Conservation (phyloP, 495 filamentous ascomycete species). For the Penicillium roqueforti region DNA sequence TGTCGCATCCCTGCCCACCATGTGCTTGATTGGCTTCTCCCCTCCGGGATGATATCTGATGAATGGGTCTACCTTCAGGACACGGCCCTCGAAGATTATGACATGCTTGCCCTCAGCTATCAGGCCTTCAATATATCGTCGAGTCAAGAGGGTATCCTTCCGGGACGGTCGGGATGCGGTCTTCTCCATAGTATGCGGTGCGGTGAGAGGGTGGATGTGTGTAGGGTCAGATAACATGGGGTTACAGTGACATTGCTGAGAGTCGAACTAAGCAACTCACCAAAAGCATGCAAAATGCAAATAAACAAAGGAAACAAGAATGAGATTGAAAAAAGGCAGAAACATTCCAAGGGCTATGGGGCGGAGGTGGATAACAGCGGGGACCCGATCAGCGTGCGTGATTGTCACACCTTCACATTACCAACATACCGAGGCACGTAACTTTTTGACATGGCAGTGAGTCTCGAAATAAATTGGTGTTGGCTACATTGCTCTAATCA, state of each 20-base stretch:
- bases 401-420: slow-evolving; percentile 14
- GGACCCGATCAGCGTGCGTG: slow-evolving; percentile 20
- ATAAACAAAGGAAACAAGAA: neutral
- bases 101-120: slow-evolving; percentile 83
- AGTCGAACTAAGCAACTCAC: neutral
- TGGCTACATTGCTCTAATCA: neutral
- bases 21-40: slow-evolving; percentile 86
- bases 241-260: slow-evolving; percentile 6
- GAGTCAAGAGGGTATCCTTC: slow-evolving; percentile 54
- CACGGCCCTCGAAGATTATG: slow-evolving; percentile 74
- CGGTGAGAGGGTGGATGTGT: slow-evolving; percentile 2
- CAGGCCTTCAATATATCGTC: slow-evolving; percentile 76
- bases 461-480: neutral
- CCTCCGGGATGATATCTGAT: slow-evolving; percentile 87
- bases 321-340: slow-evolving; percentile 8
- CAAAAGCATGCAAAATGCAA: neutral
- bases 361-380: slow-evolving; percentile 23
- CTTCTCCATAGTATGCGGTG: slow-evolving; percentile 19
- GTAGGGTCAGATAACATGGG: neutral
- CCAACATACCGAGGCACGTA: neutral
- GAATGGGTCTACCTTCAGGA: slow-evolving; percentile 86
- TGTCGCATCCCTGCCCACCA: slow-evolving; percentile 95
- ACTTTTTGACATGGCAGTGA: slow-evolving; percentile 19
- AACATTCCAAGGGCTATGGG: slow-evolving; percentile 14
- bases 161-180: slow-evolving; percentile 24